These are phyloP conservation scores for Elymus sibiricus DNA, from an alignment of 176 grass and related monocot genomes.

Conservation along the genomic window DNA sequence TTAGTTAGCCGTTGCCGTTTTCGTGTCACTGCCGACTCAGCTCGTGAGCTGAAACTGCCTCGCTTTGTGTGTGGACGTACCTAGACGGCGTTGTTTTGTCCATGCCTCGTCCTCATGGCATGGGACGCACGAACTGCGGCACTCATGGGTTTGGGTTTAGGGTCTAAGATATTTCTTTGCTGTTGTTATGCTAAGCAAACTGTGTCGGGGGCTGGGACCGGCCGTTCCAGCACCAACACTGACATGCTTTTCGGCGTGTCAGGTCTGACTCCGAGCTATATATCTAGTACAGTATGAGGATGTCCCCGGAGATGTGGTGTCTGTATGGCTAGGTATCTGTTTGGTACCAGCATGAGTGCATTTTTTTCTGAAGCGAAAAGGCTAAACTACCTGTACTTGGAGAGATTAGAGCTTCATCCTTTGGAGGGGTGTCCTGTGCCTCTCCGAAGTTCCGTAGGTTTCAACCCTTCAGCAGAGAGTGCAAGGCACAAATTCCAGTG, in stretches of 20 bases:
- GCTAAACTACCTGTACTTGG: too few species aligned
- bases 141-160: neutral
- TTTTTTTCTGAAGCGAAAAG: too few species aligned
- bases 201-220: neutral
- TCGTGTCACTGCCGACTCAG: constrained; percentile 46
- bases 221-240: constrained; percentile 24
- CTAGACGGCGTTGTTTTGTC: neutral
- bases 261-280: neutral
- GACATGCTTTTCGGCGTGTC: constrained; percentile 1
- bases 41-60: neutral
- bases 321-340: neutral
- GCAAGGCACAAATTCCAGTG: neutral
- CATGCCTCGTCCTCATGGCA: neutral
- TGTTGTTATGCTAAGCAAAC: neutral
- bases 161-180: constrained; percentile 21
- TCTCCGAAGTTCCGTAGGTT: neutral
- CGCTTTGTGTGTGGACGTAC: neutral
- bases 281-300: neutral
- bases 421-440: neutral
- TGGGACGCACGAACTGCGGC: neutral
- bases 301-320: neutral
- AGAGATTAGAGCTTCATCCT: too few species aligned
- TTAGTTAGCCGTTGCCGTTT: neutral
- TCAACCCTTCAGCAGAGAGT: neutral
- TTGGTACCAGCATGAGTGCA: neutral